These are phyloP conservation scores for Chenopodium album DNA, from an alignment of 148 eudicot genomes.

Conservation along the genomic window DNA sequence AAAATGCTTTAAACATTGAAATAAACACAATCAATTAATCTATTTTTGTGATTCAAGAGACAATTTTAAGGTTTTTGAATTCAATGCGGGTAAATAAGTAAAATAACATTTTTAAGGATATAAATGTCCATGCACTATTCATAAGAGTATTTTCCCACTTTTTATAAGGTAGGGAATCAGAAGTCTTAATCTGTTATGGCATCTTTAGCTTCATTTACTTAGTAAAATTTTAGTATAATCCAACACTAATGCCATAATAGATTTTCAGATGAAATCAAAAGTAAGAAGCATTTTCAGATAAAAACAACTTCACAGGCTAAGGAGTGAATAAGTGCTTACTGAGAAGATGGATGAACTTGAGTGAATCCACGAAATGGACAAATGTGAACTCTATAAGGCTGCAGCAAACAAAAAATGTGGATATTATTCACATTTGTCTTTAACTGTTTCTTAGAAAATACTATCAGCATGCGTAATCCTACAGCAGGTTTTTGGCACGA, in stretches of 20 bases:
- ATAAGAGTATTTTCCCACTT: no score
- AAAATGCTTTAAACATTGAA: no score
- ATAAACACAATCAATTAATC: no score
- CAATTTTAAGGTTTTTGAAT: no score
- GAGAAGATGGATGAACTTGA: slow-evolving; percentile 32
- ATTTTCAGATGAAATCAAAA: not conserved
- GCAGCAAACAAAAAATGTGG: slow-evolving; percentile 20
- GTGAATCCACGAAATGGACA: slow-evolving; percentile 37
- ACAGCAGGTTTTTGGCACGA: not conserved
- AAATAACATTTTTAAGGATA: no score
- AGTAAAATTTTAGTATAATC: not conserved
- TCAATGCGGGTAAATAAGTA: no score
- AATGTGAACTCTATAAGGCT: slow-evolving; percentile 36
- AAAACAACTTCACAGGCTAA: slow-evolving; percentile 1
- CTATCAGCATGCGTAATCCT: not conserved
- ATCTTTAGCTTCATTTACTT: not conserved
- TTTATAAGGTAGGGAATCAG: not conserved
- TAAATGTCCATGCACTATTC: no score
- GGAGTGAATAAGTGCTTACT: slow-evolving; percentile 28
- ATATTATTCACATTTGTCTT: not conserved
- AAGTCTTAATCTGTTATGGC: not conserved
- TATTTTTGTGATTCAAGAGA: no score
- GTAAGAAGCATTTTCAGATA: not conserved
- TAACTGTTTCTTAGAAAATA: not conserved
- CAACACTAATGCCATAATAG: not conserved